Evolutionary conservation across 2,329 filamentous ascomycete genomes (phyloP).

Genomic region (Chrysoporthe puriensis): DNA sequence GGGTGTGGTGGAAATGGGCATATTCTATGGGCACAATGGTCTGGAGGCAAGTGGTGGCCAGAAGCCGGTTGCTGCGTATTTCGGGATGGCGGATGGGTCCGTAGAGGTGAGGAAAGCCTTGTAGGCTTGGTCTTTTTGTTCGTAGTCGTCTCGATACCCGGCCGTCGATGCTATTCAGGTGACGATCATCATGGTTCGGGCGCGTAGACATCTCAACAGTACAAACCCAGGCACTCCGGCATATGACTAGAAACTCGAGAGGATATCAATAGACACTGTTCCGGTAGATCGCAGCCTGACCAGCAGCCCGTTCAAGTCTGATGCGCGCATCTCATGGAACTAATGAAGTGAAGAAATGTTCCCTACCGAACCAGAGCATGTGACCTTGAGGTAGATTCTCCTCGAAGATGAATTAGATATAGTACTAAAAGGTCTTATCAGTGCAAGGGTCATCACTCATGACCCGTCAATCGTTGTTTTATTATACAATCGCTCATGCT

Average conservation of each 20-base stretch:
- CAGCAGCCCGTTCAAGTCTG: neutral
- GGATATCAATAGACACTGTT: neutral
- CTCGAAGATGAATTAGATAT: slow-evolving; percentile 26
- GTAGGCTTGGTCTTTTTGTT: neutral
- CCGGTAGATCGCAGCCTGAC: neutral
- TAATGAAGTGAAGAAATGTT: neutral
- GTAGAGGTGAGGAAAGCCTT: slow-evolving; percentile 53
- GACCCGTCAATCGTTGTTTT: slow-evolving; percentile 28
- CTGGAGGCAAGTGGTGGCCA: slow-evolving; percentile 73
- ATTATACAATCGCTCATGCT: slow-evolving; percentile 31
- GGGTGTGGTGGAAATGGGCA: slow-evolving; percentile 87
- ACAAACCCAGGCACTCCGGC: neutral
- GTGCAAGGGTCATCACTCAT: slow-evolving; percentile 27
- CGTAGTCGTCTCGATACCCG: neutral
- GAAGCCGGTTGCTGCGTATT: slow-evolving; percentile 93
- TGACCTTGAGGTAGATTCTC: neutral
- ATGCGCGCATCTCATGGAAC: neutral
- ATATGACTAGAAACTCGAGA: neutral
- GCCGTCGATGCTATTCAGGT: neutral
- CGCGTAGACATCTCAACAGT: neutral
- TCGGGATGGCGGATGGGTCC: slow-evolving; percentile 81
- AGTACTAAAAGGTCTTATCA: slow-evolving; percentile 28
- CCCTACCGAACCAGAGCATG: neutral
- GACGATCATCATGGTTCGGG: neutral
- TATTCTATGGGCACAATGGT: slow-evolving; percentile 85